Percentiles rank a stretch among this genome's conserved stretches.
phyloP scores from a whole-genome alignment of 768 basidiomycete genomes.

The Calocera cornea region DNA sequence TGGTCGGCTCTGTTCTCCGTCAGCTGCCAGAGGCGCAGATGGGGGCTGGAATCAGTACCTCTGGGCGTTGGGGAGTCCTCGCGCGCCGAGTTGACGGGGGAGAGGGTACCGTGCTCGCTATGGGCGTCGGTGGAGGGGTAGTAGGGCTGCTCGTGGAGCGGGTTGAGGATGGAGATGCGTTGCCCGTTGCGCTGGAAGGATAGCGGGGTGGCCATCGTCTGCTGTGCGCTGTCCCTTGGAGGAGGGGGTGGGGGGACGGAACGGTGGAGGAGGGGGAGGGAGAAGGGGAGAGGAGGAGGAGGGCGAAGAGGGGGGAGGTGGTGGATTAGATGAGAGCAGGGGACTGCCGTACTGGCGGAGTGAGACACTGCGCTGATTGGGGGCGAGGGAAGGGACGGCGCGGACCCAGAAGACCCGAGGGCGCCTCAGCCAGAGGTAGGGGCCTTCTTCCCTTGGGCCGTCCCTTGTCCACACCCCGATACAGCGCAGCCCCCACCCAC shows the following conservation, averaged over 20 bases:
- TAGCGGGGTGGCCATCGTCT: background rate
- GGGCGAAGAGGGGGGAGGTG: background rate
- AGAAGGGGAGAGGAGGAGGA: background rate
- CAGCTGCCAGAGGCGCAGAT: background rate
- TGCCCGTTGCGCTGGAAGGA: conserved; percentile 1
- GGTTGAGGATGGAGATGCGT: background rate
- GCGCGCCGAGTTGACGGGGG: background rate
- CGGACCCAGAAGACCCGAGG: too few relatives aligned
- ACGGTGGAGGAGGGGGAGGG: background rate
- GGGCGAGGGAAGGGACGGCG: too few relatives aligned
- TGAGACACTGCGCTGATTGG: too few relatives aligned
- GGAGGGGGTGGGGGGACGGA: background rate
- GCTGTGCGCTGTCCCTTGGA: background rate
- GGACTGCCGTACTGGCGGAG: too few relatives aligned
- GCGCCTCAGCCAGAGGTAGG: too few relatives aligned
- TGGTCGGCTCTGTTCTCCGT: background rate
- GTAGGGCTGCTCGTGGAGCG: background rate
- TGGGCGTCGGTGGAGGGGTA: background rate
- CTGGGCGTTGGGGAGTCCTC: background rate
- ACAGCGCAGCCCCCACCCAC: too few relatives aligned
- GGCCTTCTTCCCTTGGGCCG: too few relatives aligned
- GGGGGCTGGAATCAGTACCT: too few relatives aligned
- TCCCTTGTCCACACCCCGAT: too few relatives aligned
- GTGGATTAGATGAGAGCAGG: too few relatives aligned
- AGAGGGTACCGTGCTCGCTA: background rate